Evolutionary conservation across 352 stramenopile species (phyloP), one percentile per base, ranked within the genome.

Genomic region (Phytopythium oedochilum): DNA sequence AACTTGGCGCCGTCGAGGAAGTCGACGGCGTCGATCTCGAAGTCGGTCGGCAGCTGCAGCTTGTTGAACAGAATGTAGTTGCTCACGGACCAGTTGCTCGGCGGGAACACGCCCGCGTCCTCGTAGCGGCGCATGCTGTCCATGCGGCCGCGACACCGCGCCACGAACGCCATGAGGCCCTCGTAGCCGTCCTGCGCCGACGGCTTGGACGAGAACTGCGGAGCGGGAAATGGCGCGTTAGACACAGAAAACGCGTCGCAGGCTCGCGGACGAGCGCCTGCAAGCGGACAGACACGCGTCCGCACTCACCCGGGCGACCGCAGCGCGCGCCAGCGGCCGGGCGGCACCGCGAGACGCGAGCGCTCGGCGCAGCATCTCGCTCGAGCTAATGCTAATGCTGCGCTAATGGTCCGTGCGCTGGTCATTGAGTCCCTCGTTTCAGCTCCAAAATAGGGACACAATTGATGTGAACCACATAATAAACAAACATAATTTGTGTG

Each of bases 21-120:
- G 54, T 73, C 65, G 18, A 61, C 4, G 20, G 63, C 18, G 44
- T 73, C 61, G 36, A 70, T 18, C n/a, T 67, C 54, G 8, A 61
- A 70, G 22, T 60, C 40, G 23, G 61, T 59, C 31, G 57, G 65
- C 34, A 63, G 58, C 23, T 73, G 66, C 23, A 73, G 58, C 36
- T 73, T 59, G 65, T 64, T 70, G 36, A 70, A 70, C 57, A 70
- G 59, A 22, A 67, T 77, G 22, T 69, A 73, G 53, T 77, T 72
- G 38, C 67, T 44, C 42, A 73, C 18, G 38, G 56, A 39, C 46
- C 52, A 68, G 47, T 69, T 69, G 32, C 50, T 60, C 50, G 70
- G 70, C 0, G 59, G 57, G 47, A 79, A 76, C n/a, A 79, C 62
- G 44, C 51, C 69, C 48, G 73, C 59, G 0, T 64, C 22, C 3